Conservation (phyloP, 257 asterid species). For the Anisodus acutangulus region DNA sequence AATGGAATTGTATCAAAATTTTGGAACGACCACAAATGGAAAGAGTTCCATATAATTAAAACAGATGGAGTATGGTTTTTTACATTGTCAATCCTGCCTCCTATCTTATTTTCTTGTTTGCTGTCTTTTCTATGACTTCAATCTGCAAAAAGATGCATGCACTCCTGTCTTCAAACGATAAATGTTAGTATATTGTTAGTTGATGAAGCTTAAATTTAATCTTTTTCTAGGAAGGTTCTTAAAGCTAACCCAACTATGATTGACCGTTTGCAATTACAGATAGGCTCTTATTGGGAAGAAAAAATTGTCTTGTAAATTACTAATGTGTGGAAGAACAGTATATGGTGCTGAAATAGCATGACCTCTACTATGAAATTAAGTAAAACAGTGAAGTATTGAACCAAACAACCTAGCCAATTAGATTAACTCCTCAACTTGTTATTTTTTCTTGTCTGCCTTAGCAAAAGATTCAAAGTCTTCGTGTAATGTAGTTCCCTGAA, state of each 20-base stretch:
- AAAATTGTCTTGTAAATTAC: not conserved
- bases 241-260: not conserved
- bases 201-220: not conserved
- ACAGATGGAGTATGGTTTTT: not conserved
- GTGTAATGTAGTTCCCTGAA: not conserved
- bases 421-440: not conserved
- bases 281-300: not conserved
- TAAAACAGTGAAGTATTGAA: slow-evolving; percentile 7
- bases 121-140: not conserved
- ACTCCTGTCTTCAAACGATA: slow-evolving; percentile 8
- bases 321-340: not conserved
- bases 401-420: slow-evolving; percentile 10
- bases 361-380: not conserved
- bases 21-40: not conserved
- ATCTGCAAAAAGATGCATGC: not conserved
- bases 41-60: not conserved
- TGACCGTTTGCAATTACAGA: not conserved
- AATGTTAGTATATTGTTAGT: not conserved
- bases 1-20: not conserved
- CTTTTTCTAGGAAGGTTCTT: not conserved
- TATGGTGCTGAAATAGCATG: not conserved
- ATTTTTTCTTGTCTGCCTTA: not conserved
- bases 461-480: not conserved
- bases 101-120: not conserved
- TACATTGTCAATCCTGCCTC: not conserved